Evolutionary conservation across 108 stramenopile genomes (phyloP).

Genomic region (Cyclotella choctawhatcheeana): DNA sequence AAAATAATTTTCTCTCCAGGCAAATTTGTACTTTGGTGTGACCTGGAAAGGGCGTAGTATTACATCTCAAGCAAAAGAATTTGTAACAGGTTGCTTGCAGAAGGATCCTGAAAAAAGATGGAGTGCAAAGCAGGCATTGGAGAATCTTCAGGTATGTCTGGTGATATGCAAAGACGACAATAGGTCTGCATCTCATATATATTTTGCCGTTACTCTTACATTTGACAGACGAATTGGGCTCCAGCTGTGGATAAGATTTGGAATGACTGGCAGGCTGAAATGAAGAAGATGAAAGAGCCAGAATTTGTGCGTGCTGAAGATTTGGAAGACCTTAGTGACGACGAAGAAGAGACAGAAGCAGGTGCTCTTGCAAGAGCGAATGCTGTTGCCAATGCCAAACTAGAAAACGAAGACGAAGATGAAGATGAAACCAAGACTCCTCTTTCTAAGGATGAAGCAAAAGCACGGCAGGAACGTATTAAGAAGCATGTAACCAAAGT

Average conservation of each 20-base stretch:
- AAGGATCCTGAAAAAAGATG: constrained; percentile 52
- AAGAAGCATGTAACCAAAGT: constrained; percentile 42
- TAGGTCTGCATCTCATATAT: background rate
- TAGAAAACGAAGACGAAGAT: background rate
- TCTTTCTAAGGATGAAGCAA: background rate
- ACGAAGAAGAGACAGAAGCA: constrained; percentile 1
- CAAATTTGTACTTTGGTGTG: constrained; percentile 48
- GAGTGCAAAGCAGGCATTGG: constrained; percentile 59
- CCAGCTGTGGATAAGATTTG: constrained; percentile 51
- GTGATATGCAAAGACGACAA: background rate
- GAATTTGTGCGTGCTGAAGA: constrained; percentile 37
- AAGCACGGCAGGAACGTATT: constrained; percentile 28
- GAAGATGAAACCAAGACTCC: constrained; percentile 26
- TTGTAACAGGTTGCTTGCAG: constrained; percentile 54
- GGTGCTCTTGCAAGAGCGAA: background rate
- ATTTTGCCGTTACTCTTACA: background rate
- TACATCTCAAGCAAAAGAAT: constrained; percentile 40
- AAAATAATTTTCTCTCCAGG: no score
- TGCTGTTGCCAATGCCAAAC: background rate
- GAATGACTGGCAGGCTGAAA: constrained; percentile 44
- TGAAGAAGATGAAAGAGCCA: constrained; percentile 28
- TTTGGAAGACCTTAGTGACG: constrained; percentile 29
- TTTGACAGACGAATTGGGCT: constrained; percentile 41
- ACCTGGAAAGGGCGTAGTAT: constrained; percentile 57
- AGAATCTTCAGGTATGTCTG: constrained; percentile 30